Percentiles rank a stretch among this genome's conserved stretches.
Conservation (phyloP, 1,284 basidiomycete species). For the Anthracocystis setariae region DNA sequence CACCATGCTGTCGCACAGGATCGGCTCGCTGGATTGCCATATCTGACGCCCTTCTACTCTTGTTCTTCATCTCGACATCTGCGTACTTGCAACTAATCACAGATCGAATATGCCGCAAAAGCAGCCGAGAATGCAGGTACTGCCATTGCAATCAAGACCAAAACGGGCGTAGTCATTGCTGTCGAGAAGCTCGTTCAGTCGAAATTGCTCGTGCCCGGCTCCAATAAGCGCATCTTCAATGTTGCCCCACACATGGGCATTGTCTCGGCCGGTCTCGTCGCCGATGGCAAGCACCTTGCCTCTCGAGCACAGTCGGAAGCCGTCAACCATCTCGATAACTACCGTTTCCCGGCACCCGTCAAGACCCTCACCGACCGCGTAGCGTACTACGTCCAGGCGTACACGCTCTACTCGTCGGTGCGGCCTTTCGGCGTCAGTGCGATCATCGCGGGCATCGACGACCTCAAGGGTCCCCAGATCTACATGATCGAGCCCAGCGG, state of each 20-base stretch:
- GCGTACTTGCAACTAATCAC: no score
- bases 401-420: constrained; percentile 97
- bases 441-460: constrained; percentile 89
- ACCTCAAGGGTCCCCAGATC: constrained; percentile 77
- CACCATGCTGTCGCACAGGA: no score
- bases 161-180: constrained; percentile 87
- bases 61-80: no score
- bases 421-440: constrained; percentile 95
- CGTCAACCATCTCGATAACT: constrained; percentile 78
- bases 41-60: no score
- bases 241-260: constrained; percentile 93
- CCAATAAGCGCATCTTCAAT: constrained; percentile 91
- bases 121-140: constrained; percentile 96
- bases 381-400: constrained; percentile 89
- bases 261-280: constrained; percentile 83
- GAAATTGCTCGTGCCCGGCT: constrained; percentile 91
- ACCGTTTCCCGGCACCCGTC: constrained; percentile 80
- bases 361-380: constrained; percentile 87
- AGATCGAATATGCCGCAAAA: constrained; percentile 97
- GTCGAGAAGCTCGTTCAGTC: constrained; percentile 98
- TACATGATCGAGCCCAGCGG: constrained; percentile 96
- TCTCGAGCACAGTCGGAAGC: constrained; percentile 88
- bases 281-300: constrained; percentile 90
- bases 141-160: constrained; percentile 80
- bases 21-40: no score